These are phyloP conservation scores for Hemisphaericaspora nanyangensis DNA, from an alignment of 805 yeast species.

Conservation along the genomic window DNA sequence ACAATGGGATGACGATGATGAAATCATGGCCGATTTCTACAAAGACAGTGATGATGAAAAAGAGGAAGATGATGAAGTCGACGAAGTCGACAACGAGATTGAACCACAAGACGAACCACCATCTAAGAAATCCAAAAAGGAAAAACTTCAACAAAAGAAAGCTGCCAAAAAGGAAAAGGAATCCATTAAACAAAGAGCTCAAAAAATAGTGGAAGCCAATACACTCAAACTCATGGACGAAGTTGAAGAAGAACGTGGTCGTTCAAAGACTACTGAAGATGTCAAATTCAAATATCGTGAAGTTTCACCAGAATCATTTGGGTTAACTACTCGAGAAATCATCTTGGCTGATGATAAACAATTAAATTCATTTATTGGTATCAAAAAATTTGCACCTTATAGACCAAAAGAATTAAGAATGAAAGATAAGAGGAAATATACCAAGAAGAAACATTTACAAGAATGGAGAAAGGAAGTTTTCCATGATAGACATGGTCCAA, in stretches of 20 bases:
- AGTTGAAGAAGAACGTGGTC: conserved; percentile 63
- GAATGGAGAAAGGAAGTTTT: conserved; percentile 91
- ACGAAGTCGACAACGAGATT: conserved; percentile 7
- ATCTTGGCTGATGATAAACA: conserved; percentile 84
- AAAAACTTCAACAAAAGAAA: conserved; percentile 54
- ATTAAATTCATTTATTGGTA: conserved; percentile 78
- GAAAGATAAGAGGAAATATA: conserved; percentile 77
- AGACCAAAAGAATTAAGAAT: conserved; percentile 66
- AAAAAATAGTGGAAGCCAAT: conserved; percentile 73
- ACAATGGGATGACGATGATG: conserved; percentile 36
- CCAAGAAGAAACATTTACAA: conserved; percentile 71
- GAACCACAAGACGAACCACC: conserved; percentile 19
- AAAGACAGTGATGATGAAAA: conserved; percentile 19
- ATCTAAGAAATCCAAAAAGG: conserved; percentile 45
- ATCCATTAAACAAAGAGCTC: conserved; percentile 63
- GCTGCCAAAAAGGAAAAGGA: conserved; percentile 59
- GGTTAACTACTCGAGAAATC: conserved; percentile 81
- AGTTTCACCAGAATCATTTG: conserved; percentile 92
- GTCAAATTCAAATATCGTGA: conserved; percentile 80
- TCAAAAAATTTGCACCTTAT: conserved; percentile 92
- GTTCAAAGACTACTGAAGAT: conserved; percentile 39
- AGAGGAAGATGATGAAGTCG: conserved; percentile 13
- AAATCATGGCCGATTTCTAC: conserved; percentile 18
- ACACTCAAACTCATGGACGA: conserved; percentile 63
- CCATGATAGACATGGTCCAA: conserved; percentile 52